Evolutionary conservation across 2,329 filamentous ascomycete genomes (phyloP).

Genomic region (Ophiocordyceps camponoti-floridani): DNA sequence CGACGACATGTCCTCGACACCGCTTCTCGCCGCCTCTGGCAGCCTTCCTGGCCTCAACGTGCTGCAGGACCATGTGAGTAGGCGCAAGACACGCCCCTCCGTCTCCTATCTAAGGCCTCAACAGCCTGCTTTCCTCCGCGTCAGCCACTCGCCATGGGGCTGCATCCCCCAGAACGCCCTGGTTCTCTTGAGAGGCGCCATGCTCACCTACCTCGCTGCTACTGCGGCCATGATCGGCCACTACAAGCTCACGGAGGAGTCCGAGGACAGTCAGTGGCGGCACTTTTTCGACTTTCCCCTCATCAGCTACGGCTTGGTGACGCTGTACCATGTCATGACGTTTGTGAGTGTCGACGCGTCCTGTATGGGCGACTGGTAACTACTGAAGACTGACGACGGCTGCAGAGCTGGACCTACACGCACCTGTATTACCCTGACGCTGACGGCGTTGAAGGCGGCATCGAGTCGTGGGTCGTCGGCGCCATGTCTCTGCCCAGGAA

Average conservation of each 20-base stretch:
- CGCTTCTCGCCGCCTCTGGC: conserved; percentile 13
- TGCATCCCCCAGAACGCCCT: conserved; percentile 26
- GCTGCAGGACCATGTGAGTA: conserved; percentile 17
- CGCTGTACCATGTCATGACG: conserved; percentile 25
- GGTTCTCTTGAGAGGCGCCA: conserved; percentile 21
- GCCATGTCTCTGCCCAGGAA: conserved; percentile 26
- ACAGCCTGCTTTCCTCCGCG: conserved; percentile 32
- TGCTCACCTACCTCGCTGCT: conserved; percentile 24
- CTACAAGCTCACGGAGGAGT: conserved; percentile 24
- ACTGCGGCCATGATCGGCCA: conserved; percentile 22
- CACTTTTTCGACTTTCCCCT: conserved; percentile 31
- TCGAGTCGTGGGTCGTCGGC: conserved; percentile 18
- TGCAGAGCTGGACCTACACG: conserved; percentile 31
- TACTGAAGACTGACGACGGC: not conserved
- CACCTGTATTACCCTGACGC: conserved; percentile 28
- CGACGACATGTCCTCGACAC: conserved; percentile 15
- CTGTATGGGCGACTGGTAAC: not conserved
- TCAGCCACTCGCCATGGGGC: conserved; percentile 31
- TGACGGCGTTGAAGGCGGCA: conserved; percentile 16
- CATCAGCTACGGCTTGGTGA: conserved; percentile 22
- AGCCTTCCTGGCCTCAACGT: conserved; percentile 13
- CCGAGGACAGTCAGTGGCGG: conserved; percentile 19
- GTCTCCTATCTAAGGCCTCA: not conserved
- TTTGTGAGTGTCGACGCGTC: conserved; percentile 19
- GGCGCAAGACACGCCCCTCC: not conserved